Conservation (phyloP, 345 rosid genomes). For the Barbarea vulgaris region DNA sequence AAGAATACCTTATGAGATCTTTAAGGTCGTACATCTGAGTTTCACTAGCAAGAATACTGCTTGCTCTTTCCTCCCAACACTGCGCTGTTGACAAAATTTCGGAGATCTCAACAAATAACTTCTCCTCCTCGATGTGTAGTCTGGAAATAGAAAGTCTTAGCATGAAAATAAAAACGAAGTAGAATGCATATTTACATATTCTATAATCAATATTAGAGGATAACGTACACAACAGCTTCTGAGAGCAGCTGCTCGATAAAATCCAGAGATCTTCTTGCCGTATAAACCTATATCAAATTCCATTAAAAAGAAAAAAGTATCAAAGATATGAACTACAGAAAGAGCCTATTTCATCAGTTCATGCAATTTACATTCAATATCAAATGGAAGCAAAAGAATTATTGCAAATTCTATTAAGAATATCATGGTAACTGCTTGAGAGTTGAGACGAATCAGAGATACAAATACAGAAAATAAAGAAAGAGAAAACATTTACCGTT, state of each 20-base stretch:
- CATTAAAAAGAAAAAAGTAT: not conserved
- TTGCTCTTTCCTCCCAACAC: constrained; percentile 78
- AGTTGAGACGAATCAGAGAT: not conserved
- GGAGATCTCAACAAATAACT: constrained; percentile 55
- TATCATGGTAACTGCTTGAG: not conserved
- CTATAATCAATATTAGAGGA: constrained; percentile 27
- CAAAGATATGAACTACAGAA: constrained; percentile 12
- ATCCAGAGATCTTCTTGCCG: constrained; percentile 55
- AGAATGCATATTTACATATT: not conserved
- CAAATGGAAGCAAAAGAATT: not conserved
- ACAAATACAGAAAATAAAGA: not conserved
- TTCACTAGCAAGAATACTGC: constrained; percentile 48
- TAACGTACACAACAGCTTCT: constrained; percentile 65
- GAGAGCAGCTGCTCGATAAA: constrained; percentile 58
- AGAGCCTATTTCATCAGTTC: constrained; percentile 1
- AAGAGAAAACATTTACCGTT: constrained; percentile 49
- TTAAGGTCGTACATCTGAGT: constrained; percentile 71
- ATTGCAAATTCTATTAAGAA: not conserved
- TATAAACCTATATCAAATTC: constrained; percentile 53
- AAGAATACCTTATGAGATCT: constrained; percentile 66
- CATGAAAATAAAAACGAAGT: not conserved
- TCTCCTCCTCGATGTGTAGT: constrained; percentile 66
- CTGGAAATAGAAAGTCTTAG: constrained; percentile 46
- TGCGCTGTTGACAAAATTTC: constrained; percentile 57
- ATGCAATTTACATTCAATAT: constrained; percentile 13